Evolutionary conservation across 2,329 filamentous ascomycete species (phyloP).

Genomic region (Zymoseptoria brevis): DNA sequence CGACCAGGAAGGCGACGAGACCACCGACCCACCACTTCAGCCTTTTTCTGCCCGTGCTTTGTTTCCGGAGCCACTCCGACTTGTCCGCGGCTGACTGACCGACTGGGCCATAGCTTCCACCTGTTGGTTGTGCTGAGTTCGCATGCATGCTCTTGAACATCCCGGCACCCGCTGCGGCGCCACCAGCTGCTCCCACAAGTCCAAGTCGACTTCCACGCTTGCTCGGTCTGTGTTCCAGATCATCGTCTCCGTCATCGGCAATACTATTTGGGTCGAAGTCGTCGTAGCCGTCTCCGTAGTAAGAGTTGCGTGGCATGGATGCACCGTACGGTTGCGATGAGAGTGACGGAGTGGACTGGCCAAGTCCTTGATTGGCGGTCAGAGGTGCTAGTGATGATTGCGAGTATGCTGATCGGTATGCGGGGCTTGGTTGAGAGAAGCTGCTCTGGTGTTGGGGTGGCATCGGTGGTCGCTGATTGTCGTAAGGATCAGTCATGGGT

Average conservation of each 20-base stretch:
- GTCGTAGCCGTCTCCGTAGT: slow-evolving; percentile 23
- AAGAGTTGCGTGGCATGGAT: slow-evolving; percentile 13
- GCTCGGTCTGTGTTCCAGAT: slow-evolving; percentile 48
- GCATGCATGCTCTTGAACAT: slow-evolving; percentile 28
- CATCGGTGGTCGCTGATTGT: slow-evolving; percentile 7
- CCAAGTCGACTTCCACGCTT: slow-evolving; percentile 10
- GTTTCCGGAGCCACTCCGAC: slow-evolving; percentile 53
- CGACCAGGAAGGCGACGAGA: slow-evolving; percentile 55
- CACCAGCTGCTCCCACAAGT: slow-evolving; percentile 28
- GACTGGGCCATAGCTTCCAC: slow-evolving; percentile 49
- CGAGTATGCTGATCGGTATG: slow-evolving; percentile 17
- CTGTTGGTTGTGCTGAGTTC: slow-evolving; percentile 29
- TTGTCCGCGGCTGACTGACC: slow-evolving; percentile 48
- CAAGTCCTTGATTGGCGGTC: slow-evolving; percentile 10
- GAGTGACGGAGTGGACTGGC: slow-evolving; percentile 9
- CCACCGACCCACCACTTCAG: slow-evolving; percentile 62
- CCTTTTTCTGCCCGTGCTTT: slow-evolving; percentile 56
- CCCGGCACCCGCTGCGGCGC: slow-evolving; percentile 35
- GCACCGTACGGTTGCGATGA: slow-evolving; percentile 12
- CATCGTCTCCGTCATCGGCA: slow-evolving; percentile 81
- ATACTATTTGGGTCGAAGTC: slow-evolving; percentile 68
- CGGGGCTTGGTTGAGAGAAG: slow-evolving; percentile 3
- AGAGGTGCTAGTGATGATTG: slow-evolving; percentile 23
- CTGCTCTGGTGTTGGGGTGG: slow-evolving; percentile 3
- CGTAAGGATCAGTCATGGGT: slow-evolving; percentile 7